Conservation (phyloP, 192 early-diverging fungal genomes). For the Podila minutissima region DNA sequence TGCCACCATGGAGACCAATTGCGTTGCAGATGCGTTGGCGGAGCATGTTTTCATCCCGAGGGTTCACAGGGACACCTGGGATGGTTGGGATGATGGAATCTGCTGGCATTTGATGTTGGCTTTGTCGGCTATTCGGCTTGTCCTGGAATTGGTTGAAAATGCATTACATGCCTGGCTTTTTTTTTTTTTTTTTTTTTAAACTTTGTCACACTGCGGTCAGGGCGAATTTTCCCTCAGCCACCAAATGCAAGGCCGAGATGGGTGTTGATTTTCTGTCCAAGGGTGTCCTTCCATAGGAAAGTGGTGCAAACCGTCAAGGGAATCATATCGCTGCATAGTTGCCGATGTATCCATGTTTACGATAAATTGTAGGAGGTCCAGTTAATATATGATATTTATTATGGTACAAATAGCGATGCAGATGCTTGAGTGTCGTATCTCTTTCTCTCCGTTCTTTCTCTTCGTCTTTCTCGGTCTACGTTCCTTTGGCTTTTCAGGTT, state of each 20-base stretch:
- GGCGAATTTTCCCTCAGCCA: too few relatives aligned
- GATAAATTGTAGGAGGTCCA: not conserved
- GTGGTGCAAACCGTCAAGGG: too few relatives aligned
- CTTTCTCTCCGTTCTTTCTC: not conserved
- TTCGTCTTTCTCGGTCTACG: not conserved
- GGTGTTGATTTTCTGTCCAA: too few relatives aligned
- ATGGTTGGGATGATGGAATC: conserved; percentile 46
- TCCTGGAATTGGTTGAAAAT: not conserved
- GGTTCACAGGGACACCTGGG: conserved; percentile 36
- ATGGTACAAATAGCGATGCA: conserved; percentile 37
- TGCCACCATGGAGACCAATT: conserved; percentile 36
- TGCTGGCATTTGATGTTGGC: conserved; percentile 29
- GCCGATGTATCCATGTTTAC: not conserved
- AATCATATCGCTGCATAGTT: too few relatives aligned
- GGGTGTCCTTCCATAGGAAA: too few relatives aligned
- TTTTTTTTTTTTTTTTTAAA: too few relatives aligned
- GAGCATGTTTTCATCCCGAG: conserved; percentile 23
- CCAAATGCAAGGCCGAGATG: not conserved
- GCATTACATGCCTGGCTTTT: not conserved
- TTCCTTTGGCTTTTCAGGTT: not conserved
- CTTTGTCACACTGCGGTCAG: too few relatives aligned
- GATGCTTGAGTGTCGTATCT: conserved; percentile 8
- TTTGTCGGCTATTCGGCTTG: not conserved
- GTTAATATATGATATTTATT: not conserved
- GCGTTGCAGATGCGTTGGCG: conserved; percentile 26